These are phyloP conservation scores for Pseudoneurospora amorphoporcata DNA, from an alignment of 495 filamentous ascomycete genomes.

Conservation along the genomic window DNA sequence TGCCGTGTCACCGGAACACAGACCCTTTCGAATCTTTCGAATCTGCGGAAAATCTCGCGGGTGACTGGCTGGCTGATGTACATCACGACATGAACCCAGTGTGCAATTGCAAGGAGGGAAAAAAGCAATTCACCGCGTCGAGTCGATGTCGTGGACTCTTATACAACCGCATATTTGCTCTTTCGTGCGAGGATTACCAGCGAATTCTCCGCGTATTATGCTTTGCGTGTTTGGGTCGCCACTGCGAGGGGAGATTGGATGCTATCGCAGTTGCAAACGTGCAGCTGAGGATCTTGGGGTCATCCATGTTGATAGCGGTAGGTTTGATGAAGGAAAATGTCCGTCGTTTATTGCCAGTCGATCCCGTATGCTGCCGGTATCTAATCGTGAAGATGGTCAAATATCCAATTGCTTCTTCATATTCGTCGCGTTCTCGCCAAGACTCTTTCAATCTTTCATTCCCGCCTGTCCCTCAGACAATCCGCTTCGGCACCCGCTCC, in stretches of 20 bases:
- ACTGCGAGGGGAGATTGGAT: neutral
- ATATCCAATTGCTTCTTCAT: neutral
- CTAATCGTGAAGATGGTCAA: neutral
- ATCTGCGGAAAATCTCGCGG: neutral
- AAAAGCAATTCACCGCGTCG: neutral
- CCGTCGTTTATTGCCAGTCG: neutral
- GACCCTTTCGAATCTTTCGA: neutral
- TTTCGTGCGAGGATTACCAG: neutral
- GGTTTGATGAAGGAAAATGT: neutral
- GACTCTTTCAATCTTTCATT: neutral
- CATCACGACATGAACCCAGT: neutral
- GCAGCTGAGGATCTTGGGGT: neutral
- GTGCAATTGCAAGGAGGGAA: neutral
- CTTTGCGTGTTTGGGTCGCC: neutral
- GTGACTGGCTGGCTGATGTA: neutral
- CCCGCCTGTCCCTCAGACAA: neutral
- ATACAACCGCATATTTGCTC: neutral
- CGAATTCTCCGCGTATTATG: neutral
- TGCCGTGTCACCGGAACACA: neutral
- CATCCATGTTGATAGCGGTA: neutral
- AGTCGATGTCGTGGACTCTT: neutral
- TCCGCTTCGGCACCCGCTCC: neutral
- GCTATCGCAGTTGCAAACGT: neutral
- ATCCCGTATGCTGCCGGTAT: neutral
- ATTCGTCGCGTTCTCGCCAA: neutral